phyloP scores from a whole-genome alignment of 257 asterid species.

The Ajuga chamaepitys region DNA sequence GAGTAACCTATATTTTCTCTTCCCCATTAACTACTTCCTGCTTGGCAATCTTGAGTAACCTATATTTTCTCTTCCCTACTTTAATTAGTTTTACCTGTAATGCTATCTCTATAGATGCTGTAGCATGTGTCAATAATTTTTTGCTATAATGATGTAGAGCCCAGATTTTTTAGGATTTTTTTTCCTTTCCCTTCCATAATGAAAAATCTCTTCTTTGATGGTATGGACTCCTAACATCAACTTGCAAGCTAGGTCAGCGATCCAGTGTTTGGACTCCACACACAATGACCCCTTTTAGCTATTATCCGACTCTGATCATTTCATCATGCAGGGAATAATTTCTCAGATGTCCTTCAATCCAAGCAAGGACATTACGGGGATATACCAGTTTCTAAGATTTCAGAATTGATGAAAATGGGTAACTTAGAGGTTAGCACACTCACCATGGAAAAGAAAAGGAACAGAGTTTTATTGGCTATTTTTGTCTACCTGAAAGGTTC shows the following conservation, averaged over 20 bases:
- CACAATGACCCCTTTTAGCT: not conserved
- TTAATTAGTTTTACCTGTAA: not conserved
- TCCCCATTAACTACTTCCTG: not conserved
- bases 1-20: not conserved
- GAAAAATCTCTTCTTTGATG: no score
- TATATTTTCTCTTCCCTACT: not conserved
- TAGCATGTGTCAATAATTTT: not conserved
- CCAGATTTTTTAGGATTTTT: no score
- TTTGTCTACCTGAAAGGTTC: slow-evolving; percentile 4
- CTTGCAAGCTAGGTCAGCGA: no score
- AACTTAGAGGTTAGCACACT: slow-evolving; percentile 55
- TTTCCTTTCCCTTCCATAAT: no score
- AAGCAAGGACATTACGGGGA: slow-evolving; percentile 48
- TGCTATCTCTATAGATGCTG: not conserved
- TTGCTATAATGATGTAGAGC: no score
- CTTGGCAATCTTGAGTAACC: slow-evolving; percentile 2
- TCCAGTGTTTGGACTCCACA: not conserved
- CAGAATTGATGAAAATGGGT: slow-evolving; percentile 69
- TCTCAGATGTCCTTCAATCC: slow-evolving; percentile 32
- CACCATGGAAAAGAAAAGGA: not conserved
- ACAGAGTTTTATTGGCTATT: not conserved
- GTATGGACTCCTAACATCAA: no score
- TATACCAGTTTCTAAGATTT: slow-evolving; percentile 49
- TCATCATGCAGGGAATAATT: slow-evolving; percentile 36
- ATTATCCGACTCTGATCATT: slow-evolving; percentile 19